These are phyloP conservation scores for Chenopodium berlandieri DNA, from an alignment of 148 eudicot genomes.

Conservation along the genomic window DNA sequence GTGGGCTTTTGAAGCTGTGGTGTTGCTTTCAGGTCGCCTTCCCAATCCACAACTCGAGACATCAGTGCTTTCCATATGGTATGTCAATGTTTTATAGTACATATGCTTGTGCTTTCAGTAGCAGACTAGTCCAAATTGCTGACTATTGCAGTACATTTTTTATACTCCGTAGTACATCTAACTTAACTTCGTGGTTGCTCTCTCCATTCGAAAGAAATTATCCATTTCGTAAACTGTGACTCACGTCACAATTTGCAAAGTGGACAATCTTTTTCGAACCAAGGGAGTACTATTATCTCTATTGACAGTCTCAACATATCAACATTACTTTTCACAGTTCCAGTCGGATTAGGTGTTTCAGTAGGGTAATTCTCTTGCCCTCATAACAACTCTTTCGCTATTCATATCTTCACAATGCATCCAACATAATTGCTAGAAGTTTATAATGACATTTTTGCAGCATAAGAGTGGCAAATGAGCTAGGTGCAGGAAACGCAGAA, in stretches of 20 bases:
- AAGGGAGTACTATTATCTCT: neutral
- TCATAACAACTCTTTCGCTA: no score
- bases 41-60: constrained; percentile 48
- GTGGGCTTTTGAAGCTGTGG: constrained; percentile 49
- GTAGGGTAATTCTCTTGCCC: constrained; percentile 31
- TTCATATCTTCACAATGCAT: no score
- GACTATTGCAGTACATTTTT: neutral
- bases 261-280: neutral
- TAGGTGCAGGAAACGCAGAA: constrained; percentile 50
- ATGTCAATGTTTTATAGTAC: constrained; percentile 7
- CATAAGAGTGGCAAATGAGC: constrained; percentile 47
- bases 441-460: constrained; percentile 13
- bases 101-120: neutral
- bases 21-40: constrained; percentile 38
- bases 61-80: constrained; percentile 52
- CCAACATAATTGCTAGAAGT: no score
- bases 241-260: neutral
- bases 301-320: constrained; percentile 37
- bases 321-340: constrained; percentile 39
- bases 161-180: no score
- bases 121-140: neutral
- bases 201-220: neutral
- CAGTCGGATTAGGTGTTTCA: constrained; percentile 39
- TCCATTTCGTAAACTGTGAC: neutral
- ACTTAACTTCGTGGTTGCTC: no score